Base-by-base conservation (phyloP, 1,139 yeast genomes). In the Saccharomyces hybrid region DNA sequence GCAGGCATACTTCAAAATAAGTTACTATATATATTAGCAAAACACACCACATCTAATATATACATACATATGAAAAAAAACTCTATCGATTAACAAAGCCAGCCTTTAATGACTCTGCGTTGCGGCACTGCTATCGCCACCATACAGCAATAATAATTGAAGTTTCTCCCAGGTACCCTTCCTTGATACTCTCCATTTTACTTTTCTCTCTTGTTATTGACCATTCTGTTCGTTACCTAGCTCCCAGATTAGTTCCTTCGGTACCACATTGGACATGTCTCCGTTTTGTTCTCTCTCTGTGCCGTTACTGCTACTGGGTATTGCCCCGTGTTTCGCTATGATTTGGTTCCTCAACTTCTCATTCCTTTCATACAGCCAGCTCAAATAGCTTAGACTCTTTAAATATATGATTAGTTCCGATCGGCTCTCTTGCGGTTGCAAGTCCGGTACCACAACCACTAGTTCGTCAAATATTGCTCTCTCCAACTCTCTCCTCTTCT, bases 381-480 rank as follows among this genome's bases (percentile, higher is more conserved):
- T 58, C 48, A 68, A 56, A 54, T 66, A 66, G 48, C 64, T 63
- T 51, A 64, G 64, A 27, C 70, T 67, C 57, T 67, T 66, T 42
- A 64, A 51, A 51, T 67, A 68, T 21, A 75, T 70, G 2, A 69
- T 65, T 54, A 73, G 58, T 49, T 75, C 79, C 0, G 78, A 74
- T 47, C 79, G 60, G 48, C 68, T 69, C 52, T 75, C 78, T 0
- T 63, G 60, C 8, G 63, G 62, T 3, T 64, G 58, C 32, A 75
- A 57, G 46, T 66, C 71, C 2, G 79, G 78, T 4, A 75, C 75
- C 7, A 72, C 56, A 3, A 67, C 64, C 1, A 75, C 78, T 38
- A 75, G 56, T 49, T 66, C 67, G 56, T 75, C 78, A 55, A 73
- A 75, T 1, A 74, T 71, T 1, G 70, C 64, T 47, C 78, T 60